These are phyloP conservation scores for Neonectria faginata DNA, from an alignment of 2,329 filamentous ascomycete species.

Conservation along the genomic window DNA sequence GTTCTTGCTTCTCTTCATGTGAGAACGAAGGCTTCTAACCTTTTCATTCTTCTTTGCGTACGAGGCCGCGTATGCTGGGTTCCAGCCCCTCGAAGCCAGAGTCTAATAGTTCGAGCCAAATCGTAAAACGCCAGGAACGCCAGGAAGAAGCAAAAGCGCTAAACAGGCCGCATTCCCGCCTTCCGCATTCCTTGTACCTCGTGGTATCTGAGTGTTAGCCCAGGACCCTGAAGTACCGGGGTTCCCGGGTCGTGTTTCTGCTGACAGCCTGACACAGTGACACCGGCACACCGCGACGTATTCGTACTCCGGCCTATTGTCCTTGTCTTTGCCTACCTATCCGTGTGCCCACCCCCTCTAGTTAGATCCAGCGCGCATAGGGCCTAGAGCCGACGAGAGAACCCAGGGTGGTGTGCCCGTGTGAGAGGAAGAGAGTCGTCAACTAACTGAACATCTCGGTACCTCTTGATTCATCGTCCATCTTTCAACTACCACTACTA, in stretches of 20 bases:
- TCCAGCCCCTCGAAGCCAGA: neutral
- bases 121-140: neutral
- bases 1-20: no score
- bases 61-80: neutral
- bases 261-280: constrained; percentile 4
- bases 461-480: neutral
- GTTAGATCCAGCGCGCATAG: no score
- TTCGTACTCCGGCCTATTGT: constrained; percentile 27
- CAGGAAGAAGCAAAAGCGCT: no score
- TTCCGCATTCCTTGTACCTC: constrained; percentile 12
- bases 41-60: neutral
- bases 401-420: neutral
- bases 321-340: constrained; percentile 3
- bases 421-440: neutral
- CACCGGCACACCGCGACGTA: constrained; percentile 24
- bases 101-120: neutral
- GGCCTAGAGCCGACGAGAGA: neutral
- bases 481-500: neutral
- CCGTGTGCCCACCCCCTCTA: no score
- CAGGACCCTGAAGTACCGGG: constrained; percentile 22
- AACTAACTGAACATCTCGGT: neutral
- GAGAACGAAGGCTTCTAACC: neutral
- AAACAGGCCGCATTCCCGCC: neutral
- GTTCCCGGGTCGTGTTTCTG: neutral
- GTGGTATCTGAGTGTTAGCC: neutral